Evolutionary conservation across 495 filamentous ascomycete genomes (phyloP), one percentile per base, ranked within the genome.

Genomic region (Trichoderma erinaceum): DNA sequence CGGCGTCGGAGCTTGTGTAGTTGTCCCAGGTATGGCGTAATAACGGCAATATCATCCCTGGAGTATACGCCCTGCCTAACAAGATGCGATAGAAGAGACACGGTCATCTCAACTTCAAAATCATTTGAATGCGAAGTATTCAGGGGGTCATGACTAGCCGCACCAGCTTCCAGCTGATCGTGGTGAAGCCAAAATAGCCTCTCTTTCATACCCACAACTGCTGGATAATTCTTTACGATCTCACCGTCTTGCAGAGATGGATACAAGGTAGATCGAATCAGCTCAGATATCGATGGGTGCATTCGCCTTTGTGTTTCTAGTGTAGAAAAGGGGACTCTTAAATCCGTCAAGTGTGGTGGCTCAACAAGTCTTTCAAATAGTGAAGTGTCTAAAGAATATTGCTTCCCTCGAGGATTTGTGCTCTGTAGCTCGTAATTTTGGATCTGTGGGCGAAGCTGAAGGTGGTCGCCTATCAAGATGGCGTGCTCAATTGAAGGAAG

Each of bases 111-210:
- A 4, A 92, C 78, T 73, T 96, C 92, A 56, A 79, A 87, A 6
- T 79, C 75, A 73, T 95, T 95, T 61, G 82, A 86, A 41, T 87
- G 83, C 0, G 89, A 92, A 18, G 81, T 88, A 18, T 78, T 75
- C 46, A 78, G 73, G 0, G 77, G 71, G 21, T 83, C 82, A 1
- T 76, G 72, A 29, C 79, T 71, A 44, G 70, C 72, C 16, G 78
- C 79, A 21, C 71, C 75, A 35, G 79, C 84, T 71, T 95, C 90
- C 0, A 66, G 79, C 2, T 83, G 32, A 0, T 79, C 72, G 71
- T 95, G 91, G 71, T 93, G 82, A 16, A 93, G 75, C 92, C 91
- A 96, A 70, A 87, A 95, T 1, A 94, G 73, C 7, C 87, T 76
- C 41, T 83, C 80, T 32, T 81, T 81, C 80, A 96, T 85, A 0